A percentile compares a stretch with the other conserved stretches of the same genome.
Conservation (phyloP, 495 filamentous ascomycete species). For the Hypoxylon trugodes region DNA sequence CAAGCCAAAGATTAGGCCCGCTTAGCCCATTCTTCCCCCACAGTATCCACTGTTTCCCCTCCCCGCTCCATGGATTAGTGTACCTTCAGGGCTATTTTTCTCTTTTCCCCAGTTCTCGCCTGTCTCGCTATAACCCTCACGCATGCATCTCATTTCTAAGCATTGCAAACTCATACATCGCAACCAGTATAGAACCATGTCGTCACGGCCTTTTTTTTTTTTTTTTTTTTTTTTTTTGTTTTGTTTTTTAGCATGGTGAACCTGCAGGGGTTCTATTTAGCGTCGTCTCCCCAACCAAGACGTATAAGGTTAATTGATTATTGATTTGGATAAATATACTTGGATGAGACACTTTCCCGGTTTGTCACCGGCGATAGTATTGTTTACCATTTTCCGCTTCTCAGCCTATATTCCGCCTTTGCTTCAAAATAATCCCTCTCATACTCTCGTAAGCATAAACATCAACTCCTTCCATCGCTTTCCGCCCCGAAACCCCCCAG, state of each 20-base stretch:
- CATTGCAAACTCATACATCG: neutral
- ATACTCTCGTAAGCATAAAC: slow-evolving; percentile 22
- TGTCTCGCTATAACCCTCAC: neutral
- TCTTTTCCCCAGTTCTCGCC: neutral
- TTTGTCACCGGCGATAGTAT: slow-evolving; percentile 31
- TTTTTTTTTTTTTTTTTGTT: too few relatives aligned
- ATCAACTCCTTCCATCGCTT: slow-evolving; percentile 12
- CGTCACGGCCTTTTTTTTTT: slow-evolving; percentile 1
- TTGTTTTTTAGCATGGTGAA: slow-evolving; percentile 11
- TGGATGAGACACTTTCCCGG: slow-evolving; percentile 31
- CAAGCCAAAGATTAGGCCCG: slow-evolving; percentile 13
- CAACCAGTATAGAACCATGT: neutral
- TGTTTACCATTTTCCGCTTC: slow-evolving; percentile 18
- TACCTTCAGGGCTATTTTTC: neutral
- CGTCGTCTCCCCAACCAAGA: slow-evolving; percentile 22
- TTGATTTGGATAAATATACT: slow-evolving; percentile 40
- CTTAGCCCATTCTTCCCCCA: slow-evolving; percentile 17
- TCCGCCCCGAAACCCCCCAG: slow-evolving; percentile 24
- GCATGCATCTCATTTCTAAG: slow-evolving; percentile 11
- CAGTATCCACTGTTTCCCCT: slow-evolving; percentile 1
- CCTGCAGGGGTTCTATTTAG: slow-evolving; percentile 14
- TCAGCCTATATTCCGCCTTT: slow-evolving; percentile 40
- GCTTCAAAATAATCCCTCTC: slow-evolving; percentile 19
- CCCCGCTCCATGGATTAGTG: slow-evolving; percentile 1
- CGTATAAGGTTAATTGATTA: slow-evolving; percentile 35